Conservation (phyloP, 306 rosid genomes). For the Gynostemma pentaphyllum region DNA sequence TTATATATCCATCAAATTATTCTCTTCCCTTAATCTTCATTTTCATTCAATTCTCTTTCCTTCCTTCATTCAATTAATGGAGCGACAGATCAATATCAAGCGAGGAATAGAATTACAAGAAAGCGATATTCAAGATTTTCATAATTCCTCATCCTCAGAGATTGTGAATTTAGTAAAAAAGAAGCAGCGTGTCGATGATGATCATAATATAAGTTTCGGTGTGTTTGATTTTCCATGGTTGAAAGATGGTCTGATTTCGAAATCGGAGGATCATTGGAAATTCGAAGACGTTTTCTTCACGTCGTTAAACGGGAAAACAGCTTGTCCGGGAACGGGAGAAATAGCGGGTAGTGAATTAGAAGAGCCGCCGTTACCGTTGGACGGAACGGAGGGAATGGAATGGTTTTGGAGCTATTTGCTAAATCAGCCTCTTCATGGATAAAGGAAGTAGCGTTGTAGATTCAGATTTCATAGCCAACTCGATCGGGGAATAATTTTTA, state of each 20-base stretch:
- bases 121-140: no score
- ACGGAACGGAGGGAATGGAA: constrained; percentile 36
- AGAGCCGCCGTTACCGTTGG: constrained; percentile 15
- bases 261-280: constrained; percentile 44
- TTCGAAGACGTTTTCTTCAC: constrained; percentile 53
- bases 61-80: not conserved
- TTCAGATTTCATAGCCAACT: no score
- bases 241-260: constrained; percentile 59
- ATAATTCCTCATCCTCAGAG: not conserved
- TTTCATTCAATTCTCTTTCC: not conserved
- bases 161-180: not conserved
- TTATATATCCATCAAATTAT: not conserved
- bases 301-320: constrained; percentile 11
- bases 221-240: constrained; percentile 95
- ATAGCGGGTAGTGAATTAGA: no score
- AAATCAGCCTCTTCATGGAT: constrained; percentile 26
- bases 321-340: no score
- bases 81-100: not conserved
- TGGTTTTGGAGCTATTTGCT: constrained; percentile 42
- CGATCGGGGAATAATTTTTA: no score
- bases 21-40: not conserved
- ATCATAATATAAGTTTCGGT: constrained; percentile 18
- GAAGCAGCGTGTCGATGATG: not conserved
- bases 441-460: constrained; percentile 12
- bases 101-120: not conserved